These are phyloP conservation scores for Xanthoparmelia taractica DNA, from an alignment of 495 filamentous ascomycete species.

Conservation along the genomic window DNA sequence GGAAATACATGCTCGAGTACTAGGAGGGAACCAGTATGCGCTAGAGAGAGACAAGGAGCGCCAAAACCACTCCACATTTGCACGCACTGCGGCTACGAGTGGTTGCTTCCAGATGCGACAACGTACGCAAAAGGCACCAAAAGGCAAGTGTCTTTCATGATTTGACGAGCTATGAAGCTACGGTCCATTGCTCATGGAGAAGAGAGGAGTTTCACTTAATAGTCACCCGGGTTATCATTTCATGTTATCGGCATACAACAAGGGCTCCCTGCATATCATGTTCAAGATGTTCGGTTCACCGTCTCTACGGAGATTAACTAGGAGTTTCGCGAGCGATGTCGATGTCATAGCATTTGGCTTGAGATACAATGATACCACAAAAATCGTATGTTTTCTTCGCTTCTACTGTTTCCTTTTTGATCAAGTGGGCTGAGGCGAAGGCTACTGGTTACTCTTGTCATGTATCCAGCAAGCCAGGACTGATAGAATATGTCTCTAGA, in stretches of 20 bases:
- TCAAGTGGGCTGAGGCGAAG: not conserved
- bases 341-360: not conserved
- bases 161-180: slow-evolving; percentile 21
- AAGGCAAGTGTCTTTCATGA: not conserved
- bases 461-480: not conserved
- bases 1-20: not conserved
- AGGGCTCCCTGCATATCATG: not conserved
- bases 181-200: slow-evolving; percentile 9
- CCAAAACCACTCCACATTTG: not conserved
- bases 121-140: not conserved
- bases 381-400: slow-evolving; percentile 13
- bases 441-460: not conserved
- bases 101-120: not conserved
- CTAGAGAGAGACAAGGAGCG: not conserved
- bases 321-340: slow-evolving; percentile 10
- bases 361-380: slow-evolving; percentile 22
- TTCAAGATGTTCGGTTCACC: not conserved
- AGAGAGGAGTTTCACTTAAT: slow-evolving; percentile 1
- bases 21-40: not conserved
- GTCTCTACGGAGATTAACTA: not conserved
- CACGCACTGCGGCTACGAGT: not conserved
- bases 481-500: not conserved
- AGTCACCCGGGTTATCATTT: slow-evolving; percentile 10
- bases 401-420: not conserved
- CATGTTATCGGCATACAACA: not conserved